Percentiles rank a stretch among this genome's conserved stretches.
These are phyloP conservation scores for Coniochaeta pulveracea DNA, from an alignment of 2,329 filamentous ascomycete species.

Conservation along the genomic window DNA sequence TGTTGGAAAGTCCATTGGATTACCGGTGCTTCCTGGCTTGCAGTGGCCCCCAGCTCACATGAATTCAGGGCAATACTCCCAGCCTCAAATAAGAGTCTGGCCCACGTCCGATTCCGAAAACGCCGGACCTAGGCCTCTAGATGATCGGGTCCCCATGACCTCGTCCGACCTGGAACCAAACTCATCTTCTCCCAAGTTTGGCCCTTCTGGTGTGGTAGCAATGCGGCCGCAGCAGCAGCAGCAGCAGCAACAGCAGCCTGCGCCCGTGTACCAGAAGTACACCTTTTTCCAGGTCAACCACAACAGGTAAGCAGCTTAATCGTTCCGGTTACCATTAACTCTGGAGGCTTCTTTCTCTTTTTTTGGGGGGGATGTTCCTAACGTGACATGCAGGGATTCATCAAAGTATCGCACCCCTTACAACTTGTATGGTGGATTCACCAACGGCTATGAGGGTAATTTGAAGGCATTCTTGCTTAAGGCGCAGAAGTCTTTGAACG, in stretches of 20 bases:
- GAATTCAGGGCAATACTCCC: slow-evolving; percentile 23
- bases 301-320: slow-evolving; percentile 33
- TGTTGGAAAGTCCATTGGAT: slow-evolving; percentile 17
- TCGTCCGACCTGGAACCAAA: slow-evolving; percentile 11
- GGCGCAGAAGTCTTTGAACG: slow-evolving; percentile 25
- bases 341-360: background rate
- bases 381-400: slow-evolving; percentile 29
- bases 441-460: slow-evolving; percentile 48
- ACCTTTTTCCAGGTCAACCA: slow-evolving; percentile 48
- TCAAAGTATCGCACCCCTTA: slow-evolving; percentile 50
- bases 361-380: slow-evolving; percentile 7
- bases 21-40: slow-evolving; percentile 17
- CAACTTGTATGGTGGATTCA: slow-evolving; percentile 43
- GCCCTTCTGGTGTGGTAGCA: slow-evolving; percentile 7
- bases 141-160: slow-evolving; percentile 13
- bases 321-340: background rate
- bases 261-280: slow-evolving; percentile 39
- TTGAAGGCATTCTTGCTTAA: slow-evolving; percentile 32
- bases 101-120: slow-evolving; percentile 9
- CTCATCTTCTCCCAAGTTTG: slow-evolving; percentile 11
- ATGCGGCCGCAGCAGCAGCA: slow-evolving; percentile 10
- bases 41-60: slow-evolving; percentile 18
- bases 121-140: slow-evolving; percentile 7
- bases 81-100: slow-evolving; percentile 19
- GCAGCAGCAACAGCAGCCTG: slow-evolving; percentile 13